These are phyloP conservation scores for Sugiyamaella marilandica DNA, from an alignment of 805 yeast species.

Conservation along the genomic window DNA sequence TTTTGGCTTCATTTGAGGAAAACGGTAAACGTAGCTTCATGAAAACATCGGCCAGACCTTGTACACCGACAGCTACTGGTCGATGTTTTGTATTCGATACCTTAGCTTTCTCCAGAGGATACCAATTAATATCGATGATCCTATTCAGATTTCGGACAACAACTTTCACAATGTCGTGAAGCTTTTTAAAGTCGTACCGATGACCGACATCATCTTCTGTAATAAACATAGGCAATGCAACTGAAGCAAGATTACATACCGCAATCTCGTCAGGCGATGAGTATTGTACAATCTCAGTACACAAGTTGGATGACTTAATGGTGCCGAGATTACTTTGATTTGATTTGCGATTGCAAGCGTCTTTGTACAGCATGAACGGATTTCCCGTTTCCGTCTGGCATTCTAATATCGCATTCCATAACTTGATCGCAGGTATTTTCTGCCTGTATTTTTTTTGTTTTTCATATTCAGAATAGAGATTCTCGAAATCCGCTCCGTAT, in stretches of 20 bases:
- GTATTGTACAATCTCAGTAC: constrained; percentile 88
- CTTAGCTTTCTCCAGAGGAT: constrained; percentile 72
- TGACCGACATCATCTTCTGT: constrained; percentile 27
- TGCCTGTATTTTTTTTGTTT: constrained; percentile 51
- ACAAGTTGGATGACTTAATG: constrained; percentile 85
- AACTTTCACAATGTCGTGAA: constrained; percentile 71
- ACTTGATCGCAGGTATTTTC: constrained; percentile 71
- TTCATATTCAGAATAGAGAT: constrained; percentile 66
- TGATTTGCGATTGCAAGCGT: constrained; percentile 79
- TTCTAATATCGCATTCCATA: constrained; percentile 81
- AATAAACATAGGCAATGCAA: constrained; percentile 78
- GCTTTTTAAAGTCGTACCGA: constrained; percentile 58
- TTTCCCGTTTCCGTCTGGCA: constrained; percentile 94
- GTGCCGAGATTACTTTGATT: constrained; percentile 87
- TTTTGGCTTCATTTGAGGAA: constrained; percentile 69
- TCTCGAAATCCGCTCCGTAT: constrained; percentile 74
- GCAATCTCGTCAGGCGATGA: constrained; percentile 85
- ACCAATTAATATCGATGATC: constrained; percentile 74
- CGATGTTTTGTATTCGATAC: constrained; percentile 70
- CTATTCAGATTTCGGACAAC: constrained; percentile 69
- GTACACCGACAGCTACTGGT: constrained; percentile 92
- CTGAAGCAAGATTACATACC: constrained; percentile 89
- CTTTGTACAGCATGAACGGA: constrained; percentile 91
- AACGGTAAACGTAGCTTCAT: constrained; percentile 71
- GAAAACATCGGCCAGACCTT: constrained; percentile 87